Evolutionary conservation across 1,284 basidiomycete species (phyloP).

Genomic region (Tilletia setariae): DNA sequence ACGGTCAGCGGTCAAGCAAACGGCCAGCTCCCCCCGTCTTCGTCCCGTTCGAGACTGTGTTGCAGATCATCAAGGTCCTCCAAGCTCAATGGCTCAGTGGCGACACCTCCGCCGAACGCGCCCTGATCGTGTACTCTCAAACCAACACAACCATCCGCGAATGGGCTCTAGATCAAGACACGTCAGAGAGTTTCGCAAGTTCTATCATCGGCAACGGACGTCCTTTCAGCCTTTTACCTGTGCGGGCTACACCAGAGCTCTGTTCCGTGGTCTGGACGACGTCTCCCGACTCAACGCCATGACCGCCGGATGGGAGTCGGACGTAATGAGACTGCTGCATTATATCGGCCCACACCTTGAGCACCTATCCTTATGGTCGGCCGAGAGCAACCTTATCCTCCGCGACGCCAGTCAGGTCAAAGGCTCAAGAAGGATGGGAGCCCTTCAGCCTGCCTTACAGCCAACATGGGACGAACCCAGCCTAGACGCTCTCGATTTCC

Average conservation of each 20-base stretch:
- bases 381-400: conserved; percentile 45
- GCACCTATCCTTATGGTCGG: conserved; percentile 46
- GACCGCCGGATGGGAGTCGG: conserved; percentile 51
- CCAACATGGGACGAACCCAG: not conserved
- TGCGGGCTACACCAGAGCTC: conserved; percentile 34
- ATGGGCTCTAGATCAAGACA: conserved; percentile 43
- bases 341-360: conserved; percentile 41
- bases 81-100: conserved; percentile 31
- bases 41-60: conserved; percentile 43
- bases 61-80: conserved; percentile 29
- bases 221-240: conserved; percentile 41
- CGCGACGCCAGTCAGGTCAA: conserved; percentile 37
- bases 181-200: conserved; percentile 49
- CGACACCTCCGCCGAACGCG: conserved; percentile 29
- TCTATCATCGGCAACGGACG: conserved; percentile 39
- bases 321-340: conserved; percentile 45
- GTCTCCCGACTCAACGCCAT: conserved; percentile 44
- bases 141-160: conserved; percentile 34
- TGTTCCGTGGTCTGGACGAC: conserved; percentile 44
- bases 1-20: not conserved
- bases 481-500: conserved; percentile 9
- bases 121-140: conserved; percentile 35
- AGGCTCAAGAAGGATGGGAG: conserved; percentile 20
- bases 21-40: not conserved
- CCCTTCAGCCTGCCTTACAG: not conserved